A percentile compares a stretch with the other conserved stretches of the same genome.
Conservation (phyloP, 208 protist genomes). For the Leishmania amazonensis region DNA sequence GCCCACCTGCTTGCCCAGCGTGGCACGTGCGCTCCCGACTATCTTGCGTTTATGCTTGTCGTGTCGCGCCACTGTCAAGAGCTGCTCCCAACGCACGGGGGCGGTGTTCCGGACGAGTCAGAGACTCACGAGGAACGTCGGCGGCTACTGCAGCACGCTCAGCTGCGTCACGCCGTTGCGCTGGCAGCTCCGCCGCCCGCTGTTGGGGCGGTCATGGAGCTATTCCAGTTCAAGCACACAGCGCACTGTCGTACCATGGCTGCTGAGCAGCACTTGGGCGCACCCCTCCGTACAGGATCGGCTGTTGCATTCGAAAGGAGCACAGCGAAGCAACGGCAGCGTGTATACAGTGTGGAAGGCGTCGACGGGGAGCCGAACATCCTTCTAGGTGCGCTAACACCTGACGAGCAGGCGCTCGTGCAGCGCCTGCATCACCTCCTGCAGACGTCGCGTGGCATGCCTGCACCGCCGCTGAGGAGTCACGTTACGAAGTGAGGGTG, state of each 20-base stretch:
- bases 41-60: slow-evolving; percentile 19
- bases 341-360: background rate
- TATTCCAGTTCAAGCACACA: background rate
- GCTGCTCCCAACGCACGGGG: background rate
- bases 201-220: slow-evolving; percentile 2
- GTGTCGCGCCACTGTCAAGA: slow-evolving; percentile 4
- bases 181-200: slow-evolving; percentile 1
- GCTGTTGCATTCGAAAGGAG: background rate
- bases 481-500: background rate
- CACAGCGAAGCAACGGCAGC: no score
- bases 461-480: background rate
- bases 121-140: background rate
- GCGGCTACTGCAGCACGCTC: background rate
- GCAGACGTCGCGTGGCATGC: background rate
- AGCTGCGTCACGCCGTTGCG: slow-evolving; percentile 15
- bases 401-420: slow-evolving; percentile 4
- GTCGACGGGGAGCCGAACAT: background rate
- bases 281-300: background rate
- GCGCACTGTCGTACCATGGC: background rate
- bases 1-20: slow-evolving; percentile 7
- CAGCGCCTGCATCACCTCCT: slow-evolving; percentile 4
- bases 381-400: background rate
- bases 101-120: background rate
- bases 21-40: background rate
- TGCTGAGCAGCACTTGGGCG: background rate